Evolutionary conservation across 2,329 filamentous ascomycete species (phyloP), one percentile per base, ranked within the genome.

Genomic region (Cladosporium oxysporum): DNA sequence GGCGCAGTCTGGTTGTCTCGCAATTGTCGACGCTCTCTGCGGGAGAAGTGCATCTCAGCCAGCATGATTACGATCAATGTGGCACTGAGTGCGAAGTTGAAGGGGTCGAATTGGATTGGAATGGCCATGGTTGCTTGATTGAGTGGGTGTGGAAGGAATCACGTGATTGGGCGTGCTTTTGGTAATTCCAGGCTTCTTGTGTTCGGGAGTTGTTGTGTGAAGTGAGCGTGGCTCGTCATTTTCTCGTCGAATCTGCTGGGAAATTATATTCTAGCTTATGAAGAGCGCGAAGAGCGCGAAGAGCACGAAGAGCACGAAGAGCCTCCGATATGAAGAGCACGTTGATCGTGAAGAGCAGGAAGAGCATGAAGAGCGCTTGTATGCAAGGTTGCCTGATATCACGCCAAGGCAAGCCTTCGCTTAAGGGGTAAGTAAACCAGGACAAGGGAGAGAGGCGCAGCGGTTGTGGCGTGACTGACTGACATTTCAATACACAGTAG

Each of bases 51-150:
- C 14, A 55, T 29, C 52, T 55, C 52, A 14, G 31, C 52, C 3
- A 55, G 28, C 52, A 55, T 11, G 3, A 55, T 33, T 29, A 55
- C 11, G 28, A 55, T 33, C 28, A 55, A 33, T 1, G 31, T 55
- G 52, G 28, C 31, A 10, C 29, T 55, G 28, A 55, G 52, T 0
- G 52, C 28, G 52, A 55, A 55, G 52, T 55, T 55, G 29, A 55
- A 55, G 8, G 52, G 52, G 52, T 55, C 52, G 28, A 55, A 55
- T 55, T 55, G 52, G 52, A 55, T 55, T 18, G 52, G 29, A 16
- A 55, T 55, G 16, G 18, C n/a, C 52, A 33, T 55, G 8, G 16
- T 23, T 3, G 16, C 14, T 21, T 2, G 29, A n/a, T n/a, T 21
- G 41, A 23, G n/a, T 41, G 16, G 37, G 16, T 41, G 16, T 18